These are phyloP conservation scores for Neonectria sp. DNA, from an alignment of 2,329 filamentous ascomycete genomes.

Conservation along the genomic window DNA sequence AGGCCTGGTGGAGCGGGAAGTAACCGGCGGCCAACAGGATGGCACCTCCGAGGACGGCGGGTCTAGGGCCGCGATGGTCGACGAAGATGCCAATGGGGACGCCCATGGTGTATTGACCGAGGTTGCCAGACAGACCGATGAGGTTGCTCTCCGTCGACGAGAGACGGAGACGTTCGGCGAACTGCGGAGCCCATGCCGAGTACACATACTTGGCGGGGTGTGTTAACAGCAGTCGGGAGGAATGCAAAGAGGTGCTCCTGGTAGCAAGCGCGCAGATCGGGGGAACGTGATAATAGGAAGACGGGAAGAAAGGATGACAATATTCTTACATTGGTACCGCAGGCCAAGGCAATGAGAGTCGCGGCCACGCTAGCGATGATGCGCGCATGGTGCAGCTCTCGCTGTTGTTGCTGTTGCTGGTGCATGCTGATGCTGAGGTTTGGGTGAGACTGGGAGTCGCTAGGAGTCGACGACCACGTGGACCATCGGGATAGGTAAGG, in stretches of 20 bases:
- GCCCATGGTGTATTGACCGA: slow-evolving; percentile 95
- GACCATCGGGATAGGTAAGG: slow-evolving; percentile 11
- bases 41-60: slow-evolving; percentile 82
- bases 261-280: too few species aligned
- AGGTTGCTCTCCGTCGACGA: slow-evolving; percentile 95
- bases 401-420: slow-evolving; percentile 43
- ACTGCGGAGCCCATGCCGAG: slow-evolving; percentile 97
- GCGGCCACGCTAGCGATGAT: slow-evolving; percentile 88
- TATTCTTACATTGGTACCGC: slow-evolving; percentile 88
- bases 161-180: slow-evolving; percentile 87
- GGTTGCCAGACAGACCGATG: slow-evolving; percentile 86
- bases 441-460: background rate
- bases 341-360: slow-evolving; percentile 87
- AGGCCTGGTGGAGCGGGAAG: slow-evolving; percentile 86
- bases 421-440: slow-evolving; percentile 41
- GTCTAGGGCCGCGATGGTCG: slow-evolving; percentile 84
- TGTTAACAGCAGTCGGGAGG: slow-evolving; percentile 29
- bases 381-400: slow-evolving; percentile 73
- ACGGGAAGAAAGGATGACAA: background rate
- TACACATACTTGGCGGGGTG: slow-evolving; percentile 84
- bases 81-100: slow-evolving; percentile 92
- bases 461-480: background rate
- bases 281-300: slow-evolving; percentile 1
- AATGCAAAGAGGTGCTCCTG: background rate
- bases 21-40: slow-evolving; percentile 84